These are phyloP conservation scores for Aquilaria yunnanensis DNA, from an alignment of 345 rosid species.

Conservation along the genomic window DNA sequence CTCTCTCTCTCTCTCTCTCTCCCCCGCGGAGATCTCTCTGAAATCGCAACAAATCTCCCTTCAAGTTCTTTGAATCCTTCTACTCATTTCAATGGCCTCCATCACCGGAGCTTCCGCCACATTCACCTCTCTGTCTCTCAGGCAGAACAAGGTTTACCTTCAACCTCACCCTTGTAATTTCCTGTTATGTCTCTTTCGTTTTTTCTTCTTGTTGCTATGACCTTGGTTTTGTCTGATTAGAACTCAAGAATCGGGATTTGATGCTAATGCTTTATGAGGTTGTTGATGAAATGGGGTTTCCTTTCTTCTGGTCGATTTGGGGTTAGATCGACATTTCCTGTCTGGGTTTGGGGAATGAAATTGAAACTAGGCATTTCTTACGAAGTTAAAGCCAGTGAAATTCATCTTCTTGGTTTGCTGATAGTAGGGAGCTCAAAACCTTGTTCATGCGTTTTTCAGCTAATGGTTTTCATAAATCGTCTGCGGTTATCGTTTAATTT, in stretches of 20 bases:
- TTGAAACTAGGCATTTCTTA: neutral
- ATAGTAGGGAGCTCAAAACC: too few species aligned
- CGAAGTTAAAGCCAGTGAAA: too few species aligned
- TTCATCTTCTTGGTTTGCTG: too few species aligned
- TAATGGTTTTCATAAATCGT: too few species aligned
- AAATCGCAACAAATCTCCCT: slow-evolving; percentile 9
- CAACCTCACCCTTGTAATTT: neutral
- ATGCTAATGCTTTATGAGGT: neutral
- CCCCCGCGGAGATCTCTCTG: too few species aligned
- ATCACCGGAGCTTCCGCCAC: slow-evolving; percentile 20
- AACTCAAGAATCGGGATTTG: too few species aligned
- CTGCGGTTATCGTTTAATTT: too few species aligned
- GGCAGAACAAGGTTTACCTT: slow-evolving; percentile 16
- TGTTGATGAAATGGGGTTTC: neutral
- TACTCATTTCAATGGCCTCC: slow-evolving; percentile 30
- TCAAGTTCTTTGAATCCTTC: neutral
- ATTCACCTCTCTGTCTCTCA: slow-evolving; percentile 21
- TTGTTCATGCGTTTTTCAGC: too few species aligned
- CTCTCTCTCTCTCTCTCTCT: slow-evolving; percentile 1
- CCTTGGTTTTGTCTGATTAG: neutral
- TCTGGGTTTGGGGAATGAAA: neutral
- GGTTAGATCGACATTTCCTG: neutral
- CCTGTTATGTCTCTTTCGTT: neutral
- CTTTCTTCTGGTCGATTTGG: neutral
- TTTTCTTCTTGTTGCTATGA: neutral